Evolutionary conservation across 345 rosid genomes (phyloP).

Genomic region (Lepidium sativum): DNA sequence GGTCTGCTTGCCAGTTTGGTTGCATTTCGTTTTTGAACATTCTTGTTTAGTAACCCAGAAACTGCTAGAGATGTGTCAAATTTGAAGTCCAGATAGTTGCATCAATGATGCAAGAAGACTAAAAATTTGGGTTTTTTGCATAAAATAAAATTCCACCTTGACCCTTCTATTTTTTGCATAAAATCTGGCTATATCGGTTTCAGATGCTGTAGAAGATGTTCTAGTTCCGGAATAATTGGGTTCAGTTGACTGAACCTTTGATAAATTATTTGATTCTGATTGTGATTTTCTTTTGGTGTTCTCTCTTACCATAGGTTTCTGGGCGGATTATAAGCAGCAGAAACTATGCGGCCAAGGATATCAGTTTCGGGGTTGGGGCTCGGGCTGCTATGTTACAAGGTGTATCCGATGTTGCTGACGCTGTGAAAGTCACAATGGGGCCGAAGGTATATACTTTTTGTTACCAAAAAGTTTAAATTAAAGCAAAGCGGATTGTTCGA

Average conservation of each 20-base stretch:
- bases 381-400: constrained; percentile 90
- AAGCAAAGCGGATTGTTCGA: not conserved
- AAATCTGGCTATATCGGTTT: not conserved
- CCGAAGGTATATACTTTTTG: constrained; percentile 52
- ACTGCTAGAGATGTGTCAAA: not conserved
- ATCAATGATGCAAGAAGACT: not conserved
- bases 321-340: constrained; percentile 44
- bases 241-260: not conserved
- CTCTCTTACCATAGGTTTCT: constrained; percentile 30
- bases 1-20: not conserved
- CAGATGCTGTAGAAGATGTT: not conserved
- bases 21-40: not conserved
- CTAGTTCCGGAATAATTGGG: not conserved
- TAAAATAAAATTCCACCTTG: not conserved
- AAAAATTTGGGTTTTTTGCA: not conserved
- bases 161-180: not conserved
- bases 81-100: not conserved
- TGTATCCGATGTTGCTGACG: constrained; percentile 86
- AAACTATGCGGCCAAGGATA: constrained; percentile 78
- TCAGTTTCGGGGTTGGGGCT: constrained; percentile 75
- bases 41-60: constrained; percentile 6
- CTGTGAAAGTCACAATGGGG: constrained; percentile 96
- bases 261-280: not conserved
- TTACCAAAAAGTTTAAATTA: not conserved
- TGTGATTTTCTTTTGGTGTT: constrained; percentile 7